phyloP scores from a whole-genome alignment of 2,329 filamentous ascomycete species.

The Tolypocladium ophioglossoides region DNA sequence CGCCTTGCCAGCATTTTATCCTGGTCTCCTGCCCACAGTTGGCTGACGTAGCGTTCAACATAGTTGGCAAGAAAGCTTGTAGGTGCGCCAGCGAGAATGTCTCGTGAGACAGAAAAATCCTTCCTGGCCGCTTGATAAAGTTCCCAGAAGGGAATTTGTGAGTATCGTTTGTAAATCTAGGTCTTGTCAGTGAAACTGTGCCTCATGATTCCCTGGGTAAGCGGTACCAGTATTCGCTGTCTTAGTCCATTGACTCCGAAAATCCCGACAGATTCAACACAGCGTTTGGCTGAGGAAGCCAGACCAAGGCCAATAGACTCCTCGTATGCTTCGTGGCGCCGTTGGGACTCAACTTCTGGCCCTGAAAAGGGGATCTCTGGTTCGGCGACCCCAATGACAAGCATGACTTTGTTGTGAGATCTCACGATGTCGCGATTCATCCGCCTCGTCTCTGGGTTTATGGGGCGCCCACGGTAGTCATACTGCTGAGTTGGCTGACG shows the following conservation, averaged over 20 bases:
- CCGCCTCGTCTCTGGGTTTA: conserved; percentile 42
- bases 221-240: conserved; percentile 40
- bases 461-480: conserved; percentile 43
- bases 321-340: conserved; percentile 36
- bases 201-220: not conserved
- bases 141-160: conserved; percentile 36
- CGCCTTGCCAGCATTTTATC: conserved; percentile 12
- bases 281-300: conserved; percentile 19
- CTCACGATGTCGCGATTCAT: conserved; percentile 48
- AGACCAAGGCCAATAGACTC: conserved; percentile 31
- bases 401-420: conserved; percentile 54
- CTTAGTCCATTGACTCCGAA: conserved; percentile 44
- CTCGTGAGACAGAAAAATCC: conserved; percentile 17
- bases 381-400: conserved; percentile 51
- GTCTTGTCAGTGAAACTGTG: conserved; percentile 4
- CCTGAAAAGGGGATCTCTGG: conserved; percentile 35
- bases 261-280: conserved; percentile 30
- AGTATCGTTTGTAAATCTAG: conserved; percentile 41
- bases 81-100: conserved; percentile 23
- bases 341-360: conserved; percentile 28
- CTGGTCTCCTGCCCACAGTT: conserved; percentile 13
- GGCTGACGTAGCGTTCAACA: conserved; percentile 14
- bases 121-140: conserved; percentile 20
- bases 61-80: conserved; percentile 17
- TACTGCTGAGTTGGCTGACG: conserved; percentile 36